Evolutionary conservation across 257 asterid genomes (phyloP).

Genomic region (Handroanthus guayacan): DNA sequence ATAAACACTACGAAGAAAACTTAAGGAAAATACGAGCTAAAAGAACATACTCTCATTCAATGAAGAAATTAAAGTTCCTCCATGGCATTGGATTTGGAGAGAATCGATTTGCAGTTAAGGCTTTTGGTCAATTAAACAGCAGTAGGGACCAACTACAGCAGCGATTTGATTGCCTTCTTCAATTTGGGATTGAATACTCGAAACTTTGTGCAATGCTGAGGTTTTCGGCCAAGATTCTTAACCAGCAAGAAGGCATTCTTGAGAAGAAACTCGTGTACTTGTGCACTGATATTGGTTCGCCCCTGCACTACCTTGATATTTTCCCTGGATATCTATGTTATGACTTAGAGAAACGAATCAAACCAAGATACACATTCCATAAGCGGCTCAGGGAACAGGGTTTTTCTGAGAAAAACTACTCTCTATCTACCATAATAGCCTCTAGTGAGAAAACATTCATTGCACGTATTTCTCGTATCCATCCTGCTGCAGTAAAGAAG

Average conservation of each 20-base stretch:
- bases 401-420: constrained; percentile 46
- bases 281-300: constrained; percentile 54
- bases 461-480: constrained; percentile 54
- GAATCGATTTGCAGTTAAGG: constrained; percentile 55
- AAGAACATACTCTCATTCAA: constrained; percentile 40
- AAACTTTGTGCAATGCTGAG: constrained; percentile 56
- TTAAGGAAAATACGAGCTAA: constrained; percentile 44
- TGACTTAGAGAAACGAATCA: constrained; percentile 67
- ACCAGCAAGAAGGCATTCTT: constrained; percentile 52
- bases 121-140: constrained; percentile 47
- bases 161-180: constrained; percentile 63
- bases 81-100: constrained; percentile 73
- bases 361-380: constrained; percentile 63
- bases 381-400: constrained; percentile 63
- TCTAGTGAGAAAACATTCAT: constrained; percentile 60
- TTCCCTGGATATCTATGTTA: constrained; percentile 71
- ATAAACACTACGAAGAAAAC: constrained; percentile 45
- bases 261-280: constrained; percentile 57
- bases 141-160: constrained; percentile 48
- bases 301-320: constrained; percentile 53
- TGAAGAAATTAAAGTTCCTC: constrained; percentile 54
- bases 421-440: constrained; percentile 62
- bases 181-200: constrained; percentile 56
- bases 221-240: constrained; percentile 50
- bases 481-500: constrained; percentile 51